Evolutionary conservation across 129 eudicot genomes (phyloP), one percentile per base, ranked within the genome.

Genomic region (Artemisia tridentata): DNA sequence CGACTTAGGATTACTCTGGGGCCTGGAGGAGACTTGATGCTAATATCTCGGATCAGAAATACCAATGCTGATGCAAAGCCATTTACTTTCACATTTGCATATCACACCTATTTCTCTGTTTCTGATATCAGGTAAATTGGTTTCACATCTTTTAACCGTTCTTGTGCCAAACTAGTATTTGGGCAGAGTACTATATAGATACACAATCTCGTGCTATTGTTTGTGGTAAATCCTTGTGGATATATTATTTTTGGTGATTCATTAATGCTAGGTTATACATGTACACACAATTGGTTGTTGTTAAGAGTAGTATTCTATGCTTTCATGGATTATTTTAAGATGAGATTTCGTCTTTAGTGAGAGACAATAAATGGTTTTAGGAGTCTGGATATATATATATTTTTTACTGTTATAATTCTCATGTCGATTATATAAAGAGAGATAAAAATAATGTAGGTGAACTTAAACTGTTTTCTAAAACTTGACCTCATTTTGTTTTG

Each of bases 21-120:
- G 63, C 92, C 92, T 76, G 84, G 85, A 68, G 98, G 98, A 83
- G 92, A 89, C 82, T 74, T 92, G 75, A 83, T 82, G 88, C 43
- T 92, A 86, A 92, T 86, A 75, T 89, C 98, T 71, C 90, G 96
- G 43, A 87, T 92, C 73, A 85, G 92, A 77, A 92, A 92, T 77
- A 82, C 86, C 76, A 82, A 74, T 75, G 65, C 85, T 31, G 95
- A 92, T 66, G 85, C 84, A 67, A 92, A 86, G 73, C 92, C 90
- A 50, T 89, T 92, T 73, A 47, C 80, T 1, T 92, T 92, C 76
- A 89, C 95, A 50, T 87, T 92, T 85, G 98, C 98, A 4, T 89
- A 86, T 83, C 95, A 87, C 79, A 89, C 89, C 77, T 92, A 92
- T 73, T 85, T 92, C 75, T 80, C 90, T 68, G 98, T 92, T 78